Percentiles rank a stretch among this genome's conserved stretches.
Evolutionary conservation across 257 asterid species (phyloP).

Genomic region (Primulina eburnea): DNA sequence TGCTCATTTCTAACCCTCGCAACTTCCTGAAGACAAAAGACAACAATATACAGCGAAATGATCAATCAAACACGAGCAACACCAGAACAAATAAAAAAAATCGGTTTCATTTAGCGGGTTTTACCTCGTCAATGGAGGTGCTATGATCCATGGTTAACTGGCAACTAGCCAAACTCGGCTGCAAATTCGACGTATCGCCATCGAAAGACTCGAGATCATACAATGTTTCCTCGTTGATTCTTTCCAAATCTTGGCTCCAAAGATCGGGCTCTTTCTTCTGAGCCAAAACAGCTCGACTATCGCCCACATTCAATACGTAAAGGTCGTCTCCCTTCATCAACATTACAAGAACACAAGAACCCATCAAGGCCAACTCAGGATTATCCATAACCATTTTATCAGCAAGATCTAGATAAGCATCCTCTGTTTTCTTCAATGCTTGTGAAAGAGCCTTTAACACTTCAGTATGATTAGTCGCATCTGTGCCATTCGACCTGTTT

Average conservation of each 20-base stretch:
- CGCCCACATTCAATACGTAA: constrained; percentile 93
- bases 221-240: constrained; percentile 80
- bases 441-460: constrained; percentile 73
- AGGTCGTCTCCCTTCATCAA: constrained; percentile 93
- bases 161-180: constrained; percentile 56
- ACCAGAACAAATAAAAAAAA: neutral
- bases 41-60: constrained; percentile 14
- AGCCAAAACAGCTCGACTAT: constrained; percentile 90
- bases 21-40: constrained; percentile 58
- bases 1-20: constrained; percentile 69
- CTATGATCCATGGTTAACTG: constrained; percentile 90
- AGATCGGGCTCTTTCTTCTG: constrained; percentile 75
- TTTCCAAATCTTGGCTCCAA: constrained; percentile 94
- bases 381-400: constrained; percentile 76
- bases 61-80: constrained; percentile 14
- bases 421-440: constrained; percentile 82
- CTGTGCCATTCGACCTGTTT: constrained; percentile 34
- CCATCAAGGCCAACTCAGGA: constrained; percentile 97
- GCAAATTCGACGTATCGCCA: constrained; percentile 35
- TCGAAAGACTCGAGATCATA: constrained; percentile 72
- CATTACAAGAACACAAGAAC: constrained; percentile 94
- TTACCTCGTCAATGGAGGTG: constrained; percentile 81
- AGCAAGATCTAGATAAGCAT: constrained; percentile 70
- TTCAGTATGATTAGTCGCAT: constrained; percentile 53
- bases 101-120: neutral